Percentiles rank a stretch among this genome's conserved stretches.
phyloP scores from a whole-genome alignment of 768 basidiomycete genomes.

The Dendrothele bispora region DNA sequence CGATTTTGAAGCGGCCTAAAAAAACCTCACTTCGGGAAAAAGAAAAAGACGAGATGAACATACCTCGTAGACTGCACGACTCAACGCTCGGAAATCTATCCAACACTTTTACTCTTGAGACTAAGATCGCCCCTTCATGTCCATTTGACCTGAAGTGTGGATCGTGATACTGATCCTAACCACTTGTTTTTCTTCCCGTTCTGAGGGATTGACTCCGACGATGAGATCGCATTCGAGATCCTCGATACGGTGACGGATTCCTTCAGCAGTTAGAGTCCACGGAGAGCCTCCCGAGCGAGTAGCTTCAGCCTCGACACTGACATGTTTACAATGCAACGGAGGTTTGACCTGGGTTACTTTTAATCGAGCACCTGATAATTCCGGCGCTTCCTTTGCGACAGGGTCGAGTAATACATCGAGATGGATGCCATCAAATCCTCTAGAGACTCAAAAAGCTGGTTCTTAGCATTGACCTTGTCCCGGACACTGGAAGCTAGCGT shows the following conservation, averaged over 20 bases:
- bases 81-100: constrained; percentile 7
- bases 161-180: constrained; percentile 47
- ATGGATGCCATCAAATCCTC: constrained; percentile 42
- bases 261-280: constrained; percentile 20
- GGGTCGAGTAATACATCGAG: constrained; percentile 36
- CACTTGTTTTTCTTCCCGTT: constrained; percentile 63
- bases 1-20: constrained; percentile 40
- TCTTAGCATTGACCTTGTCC: constrained; percentile 24
- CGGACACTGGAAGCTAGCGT: constrained; percentile 33
- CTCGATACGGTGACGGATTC: constrained; percentile 26
- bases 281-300: constrained; percentile 15
- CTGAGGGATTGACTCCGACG: constrained; percentile 68
- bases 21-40: neutral
- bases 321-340: constrained; percentile 48
- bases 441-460: constrained; percentile 38
- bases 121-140: no score
- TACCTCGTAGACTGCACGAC: constrained; percentile 31
- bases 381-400: constrained; percentile 26
- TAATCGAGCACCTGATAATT: constrained; percentile 36
- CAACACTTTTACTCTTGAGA: constrained; percentile 18
- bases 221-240: constrained; percentile 53
- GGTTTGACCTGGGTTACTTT: constrained; percentile 48
- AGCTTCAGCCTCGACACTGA: constrained; percentile 39
- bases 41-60: constrained; percentile 1
- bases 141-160: constrained; percentile 19